phyloP scores from a whole-genome alignment of 2,329 filamentous ascomycete genomes.

The Calycina herbarum region DNA sequence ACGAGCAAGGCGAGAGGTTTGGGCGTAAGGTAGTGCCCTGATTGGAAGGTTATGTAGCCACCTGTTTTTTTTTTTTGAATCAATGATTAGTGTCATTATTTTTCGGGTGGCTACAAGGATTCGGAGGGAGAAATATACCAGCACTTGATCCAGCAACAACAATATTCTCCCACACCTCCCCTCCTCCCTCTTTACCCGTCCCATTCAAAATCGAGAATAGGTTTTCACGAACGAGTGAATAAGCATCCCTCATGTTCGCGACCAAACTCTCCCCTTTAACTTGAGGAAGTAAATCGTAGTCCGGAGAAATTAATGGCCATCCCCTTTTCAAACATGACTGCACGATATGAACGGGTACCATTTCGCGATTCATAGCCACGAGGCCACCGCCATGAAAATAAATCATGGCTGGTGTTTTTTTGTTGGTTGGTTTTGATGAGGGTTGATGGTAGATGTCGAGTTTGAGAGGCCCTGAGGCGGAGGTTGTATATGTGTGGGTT shows the following conservation, averaged over 20 bases:
- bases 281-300: conserved; percentile 17
- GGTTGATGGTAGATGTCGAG: conserved; percentile 16
- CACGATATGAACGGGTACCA: conserved; percentile 14
- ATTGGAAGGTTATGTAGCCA: conserved; percentile 13
- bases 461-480: neutral
- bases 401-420: conserved; percentile 12
- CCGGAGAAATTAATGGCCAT: conserved; percentile 15
- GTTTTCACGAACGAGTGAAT: conserved; percentile 13
- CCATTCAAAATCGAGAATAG: neutral
- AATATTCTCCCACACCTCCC: conserved; percentile 13
- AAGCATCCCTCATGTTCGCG: conserved; percentile 14
- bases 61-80: neutral
- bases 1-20: conserved; percentile 14
- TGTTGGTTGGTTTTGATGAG: neutral
- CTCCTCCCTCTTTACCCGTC: neutral
- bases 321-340: conserved; percentile 14
- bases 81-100: neutral
- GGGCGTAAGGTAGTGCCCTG: conserved; percentile 14
- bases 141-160: conserved; percentile 16
- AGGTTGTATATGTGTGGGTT: conserved; percentile 4
- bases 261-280: conserved; percentile 8
- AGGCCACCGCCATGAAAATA: conserved; percentile 20
- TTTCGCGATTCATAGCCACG: conserved; percentile 11
- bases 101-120: no score
- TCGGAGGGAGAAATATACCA: conserved; percentile 2